Base-by-base conservation (phyloP, 169 alveolate genomes). In the Theileria annulata region DNA sequence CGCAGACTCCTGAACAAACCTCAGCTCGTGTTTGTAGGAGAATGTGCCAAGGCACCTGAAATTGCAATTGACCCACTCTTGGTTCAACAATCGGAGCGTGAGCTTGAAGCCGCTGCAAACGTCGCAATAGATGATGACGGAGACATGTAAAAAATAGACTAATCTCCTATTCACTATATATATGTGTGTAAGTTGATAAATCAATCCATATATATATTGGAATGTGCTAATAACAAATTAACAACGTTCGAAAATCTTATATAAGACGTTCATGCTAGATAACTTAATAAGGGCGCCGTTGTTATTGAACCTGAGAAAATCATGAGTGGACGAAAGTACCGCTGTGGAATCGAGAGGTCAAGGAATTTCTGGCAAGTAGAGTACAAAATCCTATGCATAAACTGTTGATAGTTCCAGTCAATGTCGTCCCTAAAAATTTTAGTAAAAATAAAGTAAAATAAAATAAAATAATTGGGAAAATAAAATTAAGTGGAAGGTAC, bases 1-100 rank as follows among this genome's bases (percentile, higher is more conserved):
- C 93, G 99, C 79, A 92, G 99, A 72, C 92, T 98, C 48, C 90
- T 96, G 3, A 92, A 93, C 81, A 94, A 94, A 73, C 95, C 95
- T 13, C 93, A 92, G 64, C 88, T 93, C 70, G 95, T 90, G 10
- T 90, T 90, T 75, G 95, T 92, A 8, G 98, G 98, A 2, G 97
- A 95, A 79, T 94, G 92, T 74, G 98, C 98, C 27, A 94, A 94
- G 84, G 97, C 96, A 47, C 98, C 98, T 0, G 98, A 95, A 80
- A 91, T 95, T 79, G 86, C 78, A 69, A 94, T 95, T 48, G 96
- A 93, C 82, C 95, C 96, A 23, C 79, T 92, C 51, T 80, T 94
- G 35, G 97, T 92, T 28, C 87, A 92, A 54, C 94, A 93, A 79
- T 93, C 95, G 54, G 97, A 95, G 86, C 87, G 92, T 64, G 97